phyloP scores from a whole-genome alignment of 2,329 filamentous ascomycete genomes.

The Coniochaeta sp. region DNA sequence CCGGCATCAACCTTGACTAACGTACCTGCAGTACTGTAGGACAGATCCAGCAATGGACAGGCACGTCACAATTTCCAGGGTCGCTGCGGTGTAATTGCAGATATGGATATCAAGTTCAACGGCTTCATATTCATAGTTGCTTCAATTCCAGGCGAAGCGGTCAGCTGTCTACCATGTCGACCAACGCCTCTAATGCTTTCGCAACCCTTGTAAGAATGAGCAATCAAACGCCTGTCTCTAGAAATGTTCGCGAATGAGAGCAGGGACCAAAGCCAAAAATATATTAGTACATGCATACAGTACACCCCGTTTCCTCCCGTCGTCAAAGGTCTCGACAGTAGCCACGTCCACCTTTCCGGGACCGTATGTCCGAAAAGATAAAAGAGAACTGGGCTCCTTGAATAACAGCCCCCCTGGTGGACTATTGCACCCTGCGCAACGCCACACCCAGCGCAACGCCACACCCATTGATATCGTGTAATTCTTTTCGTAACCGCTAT shows the following conservation, averaged over 20 bases:
- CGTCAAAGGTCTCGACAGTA: neutral
- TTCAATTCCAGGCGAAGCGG: neutral
- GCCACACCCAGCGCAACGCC: neutral
- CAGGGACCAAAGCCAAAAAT: neutral
- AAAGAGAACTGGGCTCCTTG: neutral
- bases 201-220: neutral
- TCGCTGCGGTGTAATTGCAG: neutral
- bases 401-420: neutral
- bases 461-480: neutral
- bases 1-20: neutral
- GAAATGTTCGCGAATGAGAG: neutral
- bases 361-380: neutral
- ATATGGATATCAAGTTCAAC: neutral
- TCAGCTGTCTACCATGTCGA: neutral
- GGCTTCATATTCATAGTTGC: neutral
- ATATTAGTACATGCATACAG: neutral
- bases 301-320: neutral
- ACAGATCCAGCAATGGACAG: neutral
- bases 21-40: neutral
- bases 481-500: neutral
- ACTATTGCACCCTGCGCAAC: neutral
- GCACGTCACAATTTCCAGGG: neutral
- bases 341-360: neutral
- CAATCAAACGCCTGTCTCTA: neutral
- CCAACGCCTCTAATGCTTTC: neutral